Conservation (phyloP, 2,329 filamentous ascomycete genomes). For the Aspergillus piperis region DNA sequence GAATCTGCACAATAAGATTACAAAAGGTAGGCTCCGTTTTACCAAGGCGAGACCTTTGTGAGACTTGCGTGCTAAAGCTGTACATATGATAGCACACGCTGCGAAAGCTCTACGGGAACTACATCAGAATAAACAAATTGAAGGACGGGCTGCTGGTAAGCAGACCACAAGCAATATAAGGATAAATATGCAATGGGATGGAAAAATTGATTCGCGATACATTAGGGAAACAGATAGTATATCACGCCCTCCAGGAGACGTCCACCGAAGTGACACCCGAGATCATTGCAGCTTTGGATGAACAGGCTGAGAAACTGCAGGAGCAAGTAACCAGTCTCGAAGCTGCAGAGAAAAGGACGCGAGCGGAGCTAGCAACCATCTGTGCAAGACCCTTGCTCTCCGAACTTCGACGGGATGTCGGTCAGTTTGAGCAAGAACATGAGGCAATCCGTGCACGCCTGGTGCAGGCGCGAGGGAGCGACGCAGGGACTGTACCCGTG, state of each 20-base stretch:
- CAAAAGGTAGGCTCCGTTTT: conserved; percentile 47
- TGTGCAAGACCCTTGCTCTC: conserved; percentile 53
- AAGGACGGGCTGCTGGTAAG: conserved; percentile 57
- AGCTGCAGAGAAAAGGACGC: conserved; percentile 52
- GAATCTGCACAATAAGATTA: conserved; percentile 63
- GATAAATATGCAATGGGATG: not conserved
- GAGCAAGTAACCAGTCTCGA: conserved; percentile 48
- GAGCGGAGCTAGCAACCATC: conserved; percentile 49
- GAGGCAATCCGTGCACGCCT: conserved; percentile 44
- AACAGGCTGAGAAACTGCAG: conserved; percentile 50
- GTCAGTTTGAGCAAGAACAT: conserved; percentile 49
- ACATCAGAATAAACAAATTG: conserved; percentile 61
- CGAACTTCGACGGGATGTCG: conserved; percentile 50
- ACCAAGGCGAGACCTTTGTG: not conserved
- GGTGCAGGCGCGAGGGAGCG: conserved; percentile 42
- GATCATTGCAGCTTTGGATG: conserved; percentile 52
- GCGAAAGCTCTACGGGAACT: conserved; percentile 65
- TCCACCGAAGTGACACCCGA: conserved; percentile 51
- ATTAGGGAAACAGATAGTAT: conserved; percentile 63
- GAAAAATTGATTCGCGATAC: conserved; percentile 6
- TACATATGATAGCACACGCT: conserved; percentile 49
- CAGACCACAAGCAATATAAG: not conserved
- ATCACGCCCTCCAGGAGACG: conserved; percentile 58
- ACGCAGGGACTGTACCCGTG: conserved; percentile 45
- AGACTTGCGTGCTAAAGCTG: not conserved